Base-by-base conservation (phyloP, 2,329 filamentous ascomycete genomes). In the Penicillium sp. region DNA sequence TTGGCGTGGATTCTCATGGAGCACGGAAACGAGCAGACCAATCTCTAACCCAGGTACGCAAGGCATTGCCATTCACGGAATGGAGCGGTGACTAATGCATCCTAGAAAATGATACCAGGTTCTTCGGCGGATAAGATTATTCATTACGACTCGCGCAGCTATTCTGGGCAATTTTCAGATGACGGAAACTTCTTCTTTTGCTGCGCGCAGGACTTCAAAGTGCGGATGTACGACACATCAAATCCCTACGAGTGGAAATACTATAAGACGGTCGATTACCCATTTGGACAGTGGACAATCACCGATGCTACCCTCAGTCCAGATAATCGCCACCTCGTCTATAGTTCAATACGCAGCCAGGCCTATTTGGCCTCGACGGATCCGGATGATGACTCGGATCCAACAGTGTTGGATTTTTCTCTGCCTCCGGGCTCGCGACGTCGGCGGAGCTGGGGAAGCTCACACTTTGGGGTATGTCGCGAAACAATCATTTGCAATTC, bases 181-280 rank as follows among this genome's bases (percentile, higher is more conserved):
- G 92, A 98, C 54, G 92, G 92, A 16, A 94, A 95, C 63, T 96
- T 96, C 69, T 96, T 95, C 69, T 96, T 90, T 60, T 82, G 84
- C 4, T 92, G 85, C 56, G 84, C 84, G 7, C 87, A 95, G 63
- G 89, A 96, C 64, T 95, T 95, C 68, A 84, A 80, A 51, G 88
- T 98, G 7, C 83, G 89, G 36, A 89, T 98, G 85, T 98, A 96
- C 65, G 90, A 96, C 62, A 96, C 92, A 0, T 89, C 85, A 1
- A 95, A 95, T 52, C 88, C 90, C 0, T 94, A 92, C 64, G 77
- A 88, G 48, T 98, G 92, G 92, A 84, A 83, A 60, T 89, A 95
- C 62, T 95, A 95, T 72, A 96, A 90, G 68, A 90, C 85, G 0
- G 85, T 88, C 4, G 69, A 73, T 17, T 95, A 92, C 62, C 87